phyloP scores from a whole-genome alignment of 1,284 basidiomycete genomes.

The Inonotus hispidus region DNA sequence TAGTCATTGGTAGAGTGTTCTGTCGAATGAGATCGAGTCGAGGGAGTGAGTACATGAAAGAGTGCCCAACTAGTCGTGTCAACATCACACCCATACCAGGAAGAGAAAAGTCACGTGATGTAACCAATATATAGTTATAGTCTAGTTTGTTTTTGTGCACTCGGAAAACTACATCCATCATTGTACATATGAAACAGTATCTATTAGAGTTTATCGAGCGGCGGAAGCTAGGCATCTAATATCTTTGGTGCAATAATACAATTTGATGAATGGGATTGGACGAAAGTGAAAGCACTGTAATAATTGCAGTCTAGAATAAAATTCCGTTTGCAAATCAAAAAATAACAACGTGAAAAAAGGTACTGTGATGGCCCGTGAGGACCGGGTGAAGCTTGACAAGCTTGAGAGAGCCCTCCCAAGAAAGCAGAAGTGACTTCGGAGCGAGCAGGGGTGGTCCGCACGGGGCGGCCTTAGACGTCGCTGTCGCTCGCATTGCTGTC shows the following conservation, averaged over 20 bases:
- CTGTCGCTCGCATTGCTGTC: conserved; percentile 77
- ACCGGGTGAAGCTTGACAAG: not conserved
- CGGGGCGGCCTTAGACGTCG: conserved; percentile 31
- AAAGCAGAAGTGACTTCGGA: not conserved
- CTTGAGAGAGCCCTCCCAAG: not conserved
- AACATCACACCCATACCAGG: too few relatives aligned
- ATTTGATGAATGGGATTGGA: too few relatives aligned
- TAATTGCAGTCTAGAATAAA: not conserved
- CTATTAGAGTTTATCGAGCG: too few relatives aligned
- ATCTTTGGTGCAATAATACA: too few relatives aligned
- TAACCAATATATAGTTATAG: too few relatives aligned
- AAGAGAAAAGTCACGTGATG: too few relatives aligned
- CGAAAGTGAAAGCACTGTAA: too few relatives aligned
- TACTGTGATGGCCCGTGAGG: not conserved
- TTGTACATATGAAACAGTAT: too few relatives aligned
- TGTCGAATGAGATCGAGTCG: not conserved
- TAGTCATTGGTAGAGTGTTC: not conserved
- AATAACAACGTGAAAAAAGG: not conserved
- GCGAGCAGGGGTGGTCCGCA: not conserved
- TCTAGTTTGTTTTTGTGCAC: too few relatives aligned
- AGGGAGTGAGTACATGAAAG: not conserved
- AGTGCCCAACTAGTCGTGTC: too few relatives aligned
- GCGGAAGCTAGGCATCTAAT: too few relatives aligned
- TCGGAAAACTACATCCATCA: too few relatives aligned
- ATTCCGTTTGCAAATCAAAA: not conserved